Percentiles rank a stretch among this genome's conserved stretches.
Conservation (phyloP, 2,329 filamentous ascomycete genomes). For the Pestalotiopsis sp. region DNA sequence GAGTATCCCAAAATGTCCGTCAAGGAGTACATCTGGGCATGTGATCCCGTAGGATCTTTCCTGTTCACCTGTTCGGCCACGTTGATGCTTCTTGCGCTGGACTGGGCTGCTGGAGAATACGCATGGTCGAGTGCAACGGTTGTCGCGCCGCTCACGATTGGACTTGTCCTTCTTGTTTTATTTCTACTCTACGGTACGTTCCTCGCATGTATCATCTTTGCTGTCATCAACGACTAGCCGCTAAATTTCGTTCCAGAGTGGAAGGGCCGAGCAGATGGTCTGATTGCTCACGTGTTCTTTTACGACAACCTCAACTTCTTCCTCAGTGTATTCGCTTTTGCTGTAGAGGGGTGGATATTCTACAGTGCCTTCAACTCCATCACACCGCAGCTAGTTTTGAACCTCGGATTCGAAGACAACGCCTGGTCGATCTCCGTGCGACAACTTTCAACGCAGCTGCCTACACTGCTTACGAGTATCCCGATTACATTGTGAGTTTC, state of each 20-base stretch:
- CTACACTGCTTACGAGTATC: constrained; percentile 42
- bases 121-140: constrained; percentile 42
- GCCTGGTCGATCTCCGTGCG: constrained; percentile 51
- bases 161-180: constrained; percentile 40
- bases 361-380: constrained; percentile 56
- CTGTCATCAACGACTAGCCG: too few relatives aligned
- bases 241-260: constrained; percentile 43
- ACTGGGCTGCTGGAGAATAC: constrained; percentile 49
- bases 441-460: constrained; percentile 47
- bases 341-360: constrained; percentile 62
- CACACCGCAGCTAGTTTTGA: constrained; percentile 50
- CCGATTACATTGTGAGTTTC: constrained; percentile 38
- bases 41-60: constrained; percentile 49
- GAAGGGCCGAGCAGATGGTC: constrained; percentile 56
- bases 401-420: constrained; percentile 50
- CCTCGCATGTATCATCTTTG: background rate
- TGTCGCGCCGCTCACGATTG: constrained; percentile 43
- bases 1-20: constrained; percentile 41
- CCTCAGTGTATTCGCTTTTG: constrained; percentile 57
- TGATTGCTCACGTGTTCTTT: constrained; percentile 61
- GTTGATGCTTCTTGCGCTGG: constrained; percentile 46
- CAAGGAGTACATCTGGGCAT: constrained; percentile 46
- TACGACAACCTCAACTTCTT: constrained; percentile 55
- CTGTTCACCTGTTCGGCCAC: constrained; percentile 47
- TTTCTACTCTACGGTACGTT: constrained; percentile 44